Evolutionary conservation across 805 yeast genomes (phyloP).

Genomic region (Kodamaea lidongshanica): DNA sequence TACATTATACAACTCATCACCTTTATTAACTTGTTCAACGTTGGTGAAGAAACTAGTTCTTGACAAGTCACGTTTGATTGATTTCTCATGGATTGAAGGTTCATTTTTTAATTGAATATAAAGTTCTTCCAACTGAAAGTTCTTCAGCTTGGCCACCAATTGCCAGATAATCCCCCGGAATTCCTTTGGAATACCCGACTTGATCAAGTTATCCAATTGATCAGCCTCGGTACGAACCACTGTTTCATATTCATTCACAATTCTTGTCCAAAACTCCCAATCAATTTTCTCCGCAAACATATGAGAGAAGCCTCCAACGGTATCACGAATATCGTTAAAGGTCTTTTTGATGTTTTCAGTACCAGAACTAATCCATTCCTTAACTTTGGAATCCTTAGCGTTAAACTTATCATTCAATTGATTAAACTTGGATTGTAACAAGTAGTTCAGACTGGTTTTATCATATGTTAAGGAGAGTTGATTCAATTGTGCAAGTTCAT

Average conservation of each 20-base stretch:
- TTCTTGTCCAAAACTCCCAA: conserved; percentile 85
- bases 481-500: conserved; percentile 10
- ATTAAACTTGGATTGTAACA: conserved; percentile 54
- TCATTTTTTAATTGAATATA: conserved; percentile 46
- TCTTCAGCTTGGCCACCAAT: conserved; percentile 72
- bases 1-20: conserved; percentile 62
- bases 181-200: conserved; percentile 76
- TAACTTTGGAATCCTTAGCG: conserved; percentile 44
- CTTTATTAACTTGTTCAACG: conserved; percentile 47
- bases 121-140: conserved; percentile 53
- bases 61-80: conserved; percentile 73
- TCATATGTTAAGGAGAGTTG: conserved; percentile 17
- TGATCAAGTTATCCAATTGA: conserved; percentile 53
- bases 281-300: conserved; percentile 39
- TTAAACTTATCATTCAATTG: conserved; percentile 49
- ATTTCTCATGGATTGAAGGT: conserved; percentile 60
- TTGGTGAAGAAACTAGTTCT: conserved; percentile 77
- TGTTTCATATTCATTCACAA: conserved; percentile 68
- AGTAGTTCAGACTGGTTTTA: conserved; percentile 33
- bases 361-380: conserved; percentile 38
- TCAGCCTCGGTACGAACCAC: conserved; percentile 60
- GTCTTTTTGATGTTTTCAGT: conserved; percentile 34
- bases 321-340: conserved; percentile 43
- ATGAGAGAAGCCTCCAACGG: conserved; percentile 40
- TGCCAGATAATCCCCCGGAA: conserved; percentile 93